Evolutionary conservation across 116 monocot genomes (phyloP), one percentile per base, ranked within the genome.

Genomic region (Zostera marina): DNA sequence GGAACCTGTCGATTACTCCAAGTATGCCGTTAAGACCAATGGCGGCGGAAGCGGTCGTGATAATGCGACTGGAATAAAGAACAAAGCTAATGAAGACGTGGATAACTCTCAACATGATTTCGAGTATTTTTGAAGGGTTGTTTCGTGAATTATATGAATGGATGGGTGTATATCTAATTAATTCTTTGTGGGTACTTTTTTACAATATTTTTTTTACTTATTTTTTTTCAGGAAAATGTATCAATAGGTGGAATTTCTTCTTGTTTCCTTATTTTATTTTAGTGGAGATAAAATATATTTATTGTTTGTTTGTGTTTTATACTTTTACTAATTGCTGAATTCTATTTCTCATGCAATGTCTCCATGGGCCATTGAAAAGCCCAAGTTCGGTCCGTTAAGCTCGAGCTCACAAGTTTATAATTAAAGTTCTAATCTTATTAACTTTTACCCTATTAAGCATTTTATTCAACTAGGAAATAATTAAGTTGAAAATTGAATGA

Each of bases 111-210:
- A 74, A 45, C 59, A 74, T 32, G 77, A 82, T 69, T 82, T 82
- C 64, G 81, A 82, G 46, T 82, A 74, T 41, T 82, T 82, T 26
- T 82, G 77, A 63, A 26, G 32, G 32, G 32, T 32, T 32, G 0
- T 32, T 32, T 32, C 5, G 32, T 32, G 5, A 3, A 32, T 32
- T 32, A 32, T 32, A 32, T 32, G 32, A 5, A 32, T 32, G 32
- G 32, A 32, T 32, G 0, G 0, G 32, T 32, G 32, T 32, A 32
- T 32, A 32, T 32, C 4, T 32, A 32, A 32, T 32, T 32, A 32
- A 32, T 32, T 32, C 32, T 32, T 32, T 32, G 1, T 32, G 32
- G 32, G 32, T 32, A 32, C 32, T 32, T 32, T 32, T 32, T 32
- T 32, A 1, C 32, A 32, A 32, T 32, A 5, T 32, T 32, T 32